Base-by-base conservation (phyloP, 2,329 filamentous ascomycete genomes). In the Pseudogymnoascus sp. region DNA sequence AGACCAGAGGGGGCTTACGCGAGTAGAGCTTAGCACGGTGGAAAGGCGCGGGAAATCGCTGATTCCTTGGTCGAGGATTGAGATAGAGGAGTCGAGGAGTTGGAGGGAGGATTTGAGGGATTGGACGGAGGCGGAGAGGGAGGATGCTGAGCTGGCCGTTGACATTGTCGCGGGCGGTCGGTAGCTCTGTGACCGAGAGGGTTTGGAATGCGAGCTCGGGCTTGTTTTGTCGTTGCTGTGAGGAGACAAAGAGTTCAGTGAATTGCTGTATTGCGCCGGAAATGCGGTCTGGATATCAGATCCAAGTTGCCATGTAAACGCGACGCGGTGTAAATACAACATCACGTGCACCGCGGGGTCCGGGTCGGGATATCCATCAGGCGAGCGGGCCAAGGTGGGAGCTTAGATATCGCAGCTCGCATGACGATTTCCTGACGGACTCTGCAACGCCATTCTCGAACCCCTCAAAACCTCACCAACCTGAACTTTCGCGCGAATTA, bases 81-180 rank as follows among this genome's bases (percentile, higher is more conserved):
- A 64, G 62, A 73, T 71, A 14, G 69, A 67, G 28, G 67, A 66
- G 50, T 74, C 71, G 57, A 76, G 73, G 14, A 74, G 72, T 4
- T 68, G 66, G n/a, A 73, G 71, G 8, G 71, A 73, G 60, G 70
- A 71, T 38, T 72, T 71, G 32, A 76, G 70, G 22, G 73, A 73
- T 60, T 71, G 66, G 32, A 75, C 71, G 39, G 72, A 74, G 58
- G 67, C 67, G 6, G 70, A 66, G 28, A 75, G 72, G 9, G 72
- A 69, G 60, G 65, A 35, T 11, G 28, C 50, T 32, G 60, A 35
- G 22, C 60, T 57, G 32, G 58, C 12, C 16, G 54, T 37, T 54
- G 62, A 43, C 61, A 62, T 62, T 59, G 16, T 28, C 2, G 37
- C n/a, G 18, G 25, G 8, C 12, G 12, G 54, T 37, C 39, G 16